Percentiles rank a stretch among this genome's conserved stretches.
phyloP scores from a whole-genome alignment of 805 yeast species.

The Barnettozyma siamensis region DNA sequence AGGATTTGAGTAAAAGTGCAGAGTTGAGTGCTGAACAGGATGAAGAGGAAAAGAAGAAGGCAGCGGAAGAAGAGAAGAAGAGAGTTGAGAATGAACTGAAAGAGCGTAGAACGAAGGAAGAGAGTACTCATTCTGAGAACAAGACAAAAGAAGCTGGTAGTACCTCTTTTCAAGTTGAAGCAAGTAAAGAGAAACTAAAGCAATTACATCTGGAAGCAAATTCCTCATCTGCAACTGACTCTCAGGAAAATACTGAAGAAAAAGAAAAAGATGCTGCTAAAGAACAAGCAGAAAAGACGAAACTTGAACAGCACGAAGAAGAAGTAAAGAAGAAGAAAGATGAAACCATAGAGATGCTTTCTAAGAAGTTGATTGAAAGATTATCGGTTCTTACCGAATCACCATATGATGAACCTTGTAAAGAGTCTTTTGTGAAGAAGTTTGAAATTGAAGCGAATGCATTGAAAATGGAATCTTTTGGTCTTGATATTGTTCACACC shows the following conservation, averaged over 20 bases:
- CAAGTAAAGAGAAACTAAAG: slow-evolving; percentile 8
- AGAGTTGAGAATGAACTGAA: not conserved
- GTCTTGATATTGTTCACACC: slow-evolving; percentile 73
- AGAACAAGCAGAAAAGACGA: slow-evolving; percentile 36
- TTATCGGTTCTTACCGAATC: slow-evolving; percentile 57
- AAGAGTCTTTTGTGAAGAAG: slow-evolving; percentile 56
- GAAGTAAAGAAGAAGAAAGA: slow-evolving; percentile 65
- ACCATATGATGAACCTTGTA: slow-evolving; percentile 55
- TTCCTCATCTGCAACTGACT: no score
- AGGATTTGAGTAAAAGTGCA: slow-evolving; percentile 62
- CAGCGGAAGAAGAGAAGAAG: slow-evolving; percentile 18
- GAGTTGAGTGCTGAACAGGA: slow-evolving; percentile 45
- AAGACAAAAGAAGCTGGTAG: no score
- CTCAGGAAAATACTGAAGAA: no score
- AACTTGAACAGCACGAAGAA: slow-evolving; percentile 62
- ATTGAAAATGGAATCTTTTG: slow-evolving; percentile 77
- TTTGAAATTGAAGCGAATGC: slow-evolving; percentile 78
- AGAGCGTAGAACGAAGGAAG: no score
- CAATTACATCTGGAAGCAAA: slow-evolving; percentile 5
- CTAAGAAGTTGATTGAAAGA: slow-evolving; percentile 50
- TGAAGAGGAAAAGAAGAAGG: slow-evolving; percentile 38
- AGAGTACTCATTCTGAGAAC: no score
- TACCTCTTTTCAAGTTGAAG: no score
- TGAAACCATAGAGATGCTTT: slow-evolving; percentile 57
- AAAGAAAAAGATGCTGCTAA: slow-evolving; percentile 8